Evolutionary conservation across 495 filamentous ascomycete species (phyloP).

Genomic region (Hyaloscypha hepaticicola): DNA sequence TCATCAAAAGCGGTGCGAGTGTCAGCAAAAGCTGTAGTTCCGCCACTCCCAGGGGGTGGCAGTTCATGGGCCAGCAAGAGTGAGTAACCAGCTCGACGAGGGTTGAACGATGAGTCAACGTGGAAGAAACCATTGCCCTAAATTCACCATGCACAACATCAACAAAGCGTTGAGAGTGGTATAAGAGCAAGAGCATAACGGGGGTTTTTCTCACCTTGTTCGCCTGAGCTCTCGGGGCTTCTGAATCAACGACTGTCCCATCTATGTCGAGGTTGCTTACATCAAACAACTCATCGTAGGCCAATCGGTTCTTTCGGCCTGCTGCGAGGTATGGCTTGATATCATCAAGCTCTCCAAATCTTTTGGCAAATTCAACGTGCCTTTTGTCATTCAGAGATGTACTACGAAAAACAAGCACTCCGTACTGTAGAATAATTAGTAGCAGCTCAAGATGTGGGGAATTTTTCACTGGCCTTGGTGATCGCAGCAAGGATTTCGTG

Average conservation of each 20-base stretch:
- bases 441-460: not conserved
- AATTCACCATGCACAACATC: too few species aligned
- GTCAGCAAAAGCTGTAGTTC: slow-evolving; percentile 59
- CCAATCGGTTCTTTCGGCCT: slow-evolving; percentile 45
- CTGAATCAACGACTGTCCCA: slow-evolving; percentile 40
- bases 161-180: too few species aligned
- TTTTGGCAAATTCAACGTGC: slow-evolving; percentile 52
- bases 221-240: slow-evolving; percentile 40
- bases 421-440: slow-evolving; percentile 44
- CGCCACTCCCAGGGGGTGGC: slow-evolving; percentile 49
- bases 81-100: slow-evolving; percentile 54
- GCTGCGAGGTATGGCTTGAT: slow-evolving; percentile 48
- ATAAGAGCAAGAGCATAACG: too few species aligned
- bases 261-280: slow-evolving; percentile 52
- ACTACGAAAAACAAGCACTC: slow-evolving; percentile 53
- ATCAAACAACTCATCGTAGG: slow-evolving; percentile 54
- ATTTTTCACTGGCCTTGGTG: slow-evolving; percentile 40
- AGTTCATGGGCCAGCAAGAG: slow-evolving; percentile 51
- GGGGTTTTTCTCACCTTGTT: too few species aligned
- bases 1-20: slow-evolving; percentile 53
- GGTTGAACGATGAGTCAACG: slow-evolving; percentile 59
- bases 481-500: slow-evolving; percentile 47
- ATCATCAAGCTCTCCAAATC: slow-evolving; percentile 59
- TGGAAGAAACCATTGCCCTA: slow-evolving; percentile 58
- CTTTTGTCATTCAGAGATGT: slow-evolving; percentile 48